Conservation (phyloP, 2,329 filamentous ascomycete genomes). For the Drechslerella dactyloides region DNA sequence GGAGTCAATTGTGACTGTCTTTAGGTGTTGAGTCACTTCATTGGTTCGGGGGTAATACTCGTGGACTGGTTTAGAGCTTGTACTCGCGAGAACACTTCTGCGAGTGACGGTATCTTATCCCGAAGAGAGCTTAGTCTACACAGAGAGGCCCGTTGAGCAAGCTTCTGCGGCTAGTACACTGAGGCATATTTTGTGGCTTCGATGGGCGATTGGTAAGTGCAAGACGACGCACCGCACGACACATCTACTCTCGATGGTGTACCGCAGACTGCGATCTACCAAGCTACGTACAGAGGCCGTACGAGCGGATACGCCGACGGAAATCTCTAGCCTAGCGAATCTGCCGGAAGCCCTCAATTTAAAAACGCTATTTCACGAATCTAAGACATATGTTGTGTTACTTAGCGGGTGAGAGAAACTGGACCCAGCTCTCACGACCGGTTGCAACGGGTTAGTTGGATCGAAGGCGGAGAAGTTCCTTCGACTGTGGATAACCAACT, state of each 20-base stretch:
- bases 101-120: neutral
- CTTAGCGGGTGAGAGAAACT: neutral
- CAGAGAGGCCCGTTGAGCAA: neutral
- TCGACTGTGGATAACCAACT: neutral
- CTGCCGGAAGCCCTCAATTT: neutral
- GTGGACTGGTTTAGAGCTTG: neutral
- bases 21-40: neutral
- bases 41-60: neutral
- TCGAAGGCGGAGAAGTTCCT: neutral
- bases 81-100: neutral
- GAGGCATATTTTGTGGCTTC: too few relatives aligned
- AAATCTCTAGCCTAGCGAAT: neutral
- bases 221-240: too few relatives aligned
- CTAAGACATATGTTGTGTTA: neutral
- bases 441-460: constrained; percentile 2
- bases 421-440: neutral
- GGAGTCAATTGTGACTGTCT: neutral
- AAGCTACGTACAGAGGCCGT: too few relatives aligned
- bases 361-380: neutral
- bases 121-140: neutral
- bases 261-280: too few relatives aligned
- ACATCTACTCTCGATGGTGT: too few relatives aligned
- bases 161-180: too few relatives aligned
- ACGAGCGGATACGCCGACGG: too few relatives aligned
- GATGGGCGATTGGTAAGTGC: too few relatives aligned